Percentiles rank a stretch among this genome's conserved stretches.
These are phyloP conservation scores for Domatiomyces catenatus DNA, from an alignment of 2,329 filamentous ascomycete genomes.

Conservation along the genomic window DNA sequence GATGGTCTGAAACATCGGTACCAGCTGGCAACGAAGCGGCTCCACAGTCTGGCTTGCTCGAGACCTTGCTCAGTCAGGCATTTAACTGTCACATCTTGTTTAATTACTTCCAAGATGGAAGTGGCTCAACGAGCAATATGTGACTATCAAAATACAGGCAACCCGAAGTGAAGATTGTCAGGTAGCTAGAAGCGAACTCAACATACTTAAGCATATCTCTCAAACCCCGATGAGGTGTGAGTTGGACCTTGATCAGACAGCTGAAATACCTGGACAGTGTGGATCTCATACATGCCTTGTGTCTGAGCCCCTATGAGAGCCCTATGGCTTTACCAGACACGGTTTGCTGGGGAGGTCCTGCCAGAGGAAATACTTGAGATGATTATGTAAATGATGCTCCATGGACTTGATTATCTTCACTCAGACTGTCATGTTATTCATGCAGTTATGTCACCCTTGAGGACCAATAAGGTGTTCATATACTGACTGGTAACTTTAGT, in stretches of 20 bases:
- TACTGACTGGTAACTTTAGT: background rate
- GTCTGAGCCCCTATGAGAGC: constrained; percentile 18
- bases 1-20: too few relatives aligned
- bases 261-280: constrained; percentile 21
- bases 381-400: constrained; percentile 23
- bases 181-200: constrained; percentile 2
- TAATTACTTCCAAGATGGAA: background rate
- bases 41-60: too few relatives aligned
- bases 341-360: constrained; percentile 15
- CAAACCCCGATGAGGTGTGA: constrained; percentile 18
- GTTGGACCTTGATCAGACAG: constrained; percentile 9
- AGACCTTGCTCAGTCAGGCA: too few relatives aligned
- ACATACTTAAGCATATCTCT: constrained; percentile 20
- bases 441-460: constrained; percentile 11
- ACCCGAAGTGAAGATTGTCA: background rate
- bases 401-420: constrained; percentile 25
- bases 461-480: background rate
- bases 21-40: too few relatives aligned
- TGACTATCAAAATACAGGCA: background rate
- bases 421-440: constrained; percentile 24
- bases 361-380: constrained; percentile 18
- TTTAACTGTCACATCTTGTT: too few relatives aligned
- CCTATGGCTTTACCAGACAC: constrained; percentile 10
- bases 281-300: constrained; percentile 24
- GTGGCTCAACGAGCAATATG: background rate